phyloP scores from a whole-genome alignment of 768 basidiomycete genomes.

The Podaxis sp. region DNA sequence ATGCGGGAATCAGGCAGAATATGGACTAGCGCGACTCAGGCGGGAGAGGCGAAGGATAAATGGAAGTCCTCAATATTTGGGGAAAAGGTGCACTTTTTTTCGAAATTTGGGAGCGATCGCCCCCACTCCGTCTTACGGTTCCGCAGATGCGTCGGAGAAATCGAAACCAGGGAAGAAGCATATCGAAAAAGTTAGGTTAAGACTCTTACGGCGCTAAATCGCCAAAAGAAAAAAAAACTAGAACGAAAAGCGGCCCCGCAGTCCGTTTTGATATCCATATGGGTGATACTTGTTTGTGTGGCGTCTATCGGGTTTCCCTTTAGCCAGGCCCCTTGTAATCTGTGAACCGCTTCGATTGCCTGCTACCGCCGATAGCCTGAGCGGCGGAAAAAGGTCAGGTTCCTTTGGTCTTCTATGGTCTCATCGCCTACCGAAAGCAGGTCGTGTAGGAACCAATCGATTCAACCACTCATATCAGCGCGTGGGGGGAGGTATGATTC shows the following conservation, averaged over 20 bases:
- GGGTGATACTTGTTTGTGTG: not conserved
- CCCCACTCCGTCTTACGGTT: not conserved
- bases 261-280: not conserved
- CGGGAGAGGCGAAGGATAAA: not conserved
- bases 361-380: conserved; percentile 9
- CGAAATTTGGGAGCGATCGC: not conserved
- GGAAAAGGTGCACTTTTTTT: not conserved
- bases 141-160: not conserved
- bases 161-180: not conserved
- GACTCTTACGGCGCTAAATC: not conserved
- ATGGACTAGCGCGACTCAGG: not conserved
- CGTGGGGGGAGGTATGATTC: not conserved
- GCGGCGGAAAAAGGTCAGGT: conserved; percentile 10
- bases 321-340: conserved; percentile 1
- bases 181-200: not conserved
- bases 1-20: not conserved
- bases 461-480: not conserved
- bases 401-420: not conserved
- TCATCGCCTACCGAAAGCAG: not conserved
- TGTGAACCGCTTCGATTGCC: conserved; percentile 5
- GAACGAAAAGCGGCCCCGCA: not conserved
- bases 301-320: not conserved
- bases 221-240: not conserved
- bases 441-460: not conserved
- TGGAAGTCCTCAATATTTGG: not conserved